Conservation (phyloP, 345 rosid species). For the Clarkia xantiana region DNA sequence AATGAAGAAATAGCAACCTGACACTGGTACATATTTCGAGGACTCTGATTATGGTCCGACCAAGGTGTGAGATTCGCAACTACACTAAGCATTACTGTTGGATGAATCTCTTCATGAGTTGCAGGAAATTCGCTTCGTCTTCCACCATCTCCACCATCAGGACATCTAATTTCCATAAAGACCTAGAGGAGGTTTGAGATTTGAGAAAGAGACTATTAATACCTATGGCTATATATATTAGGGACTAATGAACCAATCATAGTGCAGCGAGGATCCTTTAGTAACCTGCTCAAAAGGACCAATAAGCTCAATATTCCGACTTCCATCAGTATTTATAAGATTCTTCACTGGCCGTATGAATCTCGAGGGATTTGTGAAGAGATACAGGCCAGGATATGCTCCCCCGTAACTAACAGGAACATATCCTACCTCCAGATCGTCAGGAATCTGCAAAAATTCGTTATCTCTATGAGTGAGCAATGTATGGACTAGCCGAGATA, state of each 20-base stretch:
- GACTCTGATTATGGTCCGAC: conserved; percentile 99
- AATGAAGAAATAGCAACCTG: conserved; percentile 29
- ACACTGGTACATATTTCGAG: conserved; percentile 96
- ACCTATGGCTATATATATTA: background rate
- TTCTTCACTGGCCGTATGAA: conserved; percentile 84
- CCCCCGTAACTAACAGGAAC: conserved; percentile 86
- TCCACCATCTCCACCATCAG: conserved; percentile 95
- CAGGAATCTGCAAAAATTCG: conserved; percentile 54
- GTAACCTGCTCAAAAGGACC: conserved; percentile 97
- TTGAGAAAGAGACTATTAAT: background rate
- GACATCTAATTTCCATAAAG: conserved; percentile 91
- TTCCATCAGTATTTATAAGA: conserved; percentile 31
- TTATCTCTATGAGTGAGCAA: conserved; percentile 1
- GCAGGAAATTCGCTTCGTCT: conserved; percentile 56
- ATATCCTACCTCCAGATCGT: conserved; percentile 90
- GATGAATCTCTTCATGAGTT: conserved; percentile 91
- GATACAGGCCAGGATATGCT: conserved; percentile 78
- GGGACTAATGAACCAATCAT: background rate
- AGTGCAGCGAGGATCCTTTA: background rate
- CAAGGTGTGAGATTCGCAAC: conserved; percentile 98
- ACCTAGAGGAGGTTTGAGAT: conserved; percentile 30
- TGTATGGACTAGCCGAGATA: background rate
- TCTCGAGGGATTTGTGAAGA: conserved; percentile 84
- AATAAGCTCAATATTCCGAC: conserved; percentile 49
- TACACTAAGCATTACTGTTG: conserved; percentile 89